Base-by-base conservation (phyloP, 208 protist genomes). In the Crithidia expoeki region DNA sequence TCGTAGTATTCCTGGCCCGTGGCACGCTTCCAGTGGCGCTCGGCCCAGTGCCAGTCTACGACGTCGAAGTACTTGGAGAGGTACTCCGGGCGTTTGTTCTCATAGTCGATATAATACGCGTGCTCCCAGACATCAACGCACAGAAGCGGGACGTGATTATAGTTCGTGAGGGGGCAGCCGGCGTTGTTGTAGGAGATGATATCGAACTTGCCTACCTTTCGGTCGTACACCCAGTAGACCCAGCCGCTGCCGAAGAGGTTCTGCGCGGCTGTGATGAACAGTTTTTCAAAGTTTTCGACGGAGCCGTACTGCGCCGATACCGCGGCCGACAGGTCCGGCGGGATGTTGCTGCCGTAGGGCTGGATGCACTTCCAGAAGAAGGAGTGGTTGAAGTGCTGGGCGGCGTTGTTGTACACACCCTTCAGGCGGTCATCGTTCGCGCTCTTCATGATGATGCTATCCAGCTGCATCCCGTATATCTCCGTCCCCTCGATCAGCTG, bases 51-150 rank as follows among this genome's bases (percentile, higher is more conserved):
- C 96, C 96, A 98, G 84, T 98, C 96, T n/a, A 97, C 92, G 36
- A 97, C 88, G 65, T 95, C 85, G 81, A 96, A 98, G 66, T 82
- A 98, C 66, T 91, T 90, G 44, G 84, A 83, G 32, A 98, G 61
- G 71, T 96, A 98, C 71, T 88, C 60, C 6, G 90, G 86, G 19
- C 94, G 86, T 38, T 90, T 80, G 79, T 98, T 98, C 64, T 94
- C 89, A 66, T 98, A 98, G 82, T 98, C 96, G 40, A 97, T 83
- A 70, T 98, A 98, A 72, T 98, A 98, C n/a, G 95, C 86, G 74
- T 98, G 96, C 79, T 98, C 94, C 93, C 94, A 98, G 49, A 98
- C 93, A 85, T 97, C 93, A 11, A 93, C 85, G 62, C 86, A 94
- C 14, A 98, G 77, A 32, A 97, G 62, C 44, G 94, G 94, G 17